Percentiles rank a stretch among this genome's conserved stretches.
Conservation (phyloP, 2,329 filamentous ascomycete species). For the Sporothrix variecibatus region DNA sequence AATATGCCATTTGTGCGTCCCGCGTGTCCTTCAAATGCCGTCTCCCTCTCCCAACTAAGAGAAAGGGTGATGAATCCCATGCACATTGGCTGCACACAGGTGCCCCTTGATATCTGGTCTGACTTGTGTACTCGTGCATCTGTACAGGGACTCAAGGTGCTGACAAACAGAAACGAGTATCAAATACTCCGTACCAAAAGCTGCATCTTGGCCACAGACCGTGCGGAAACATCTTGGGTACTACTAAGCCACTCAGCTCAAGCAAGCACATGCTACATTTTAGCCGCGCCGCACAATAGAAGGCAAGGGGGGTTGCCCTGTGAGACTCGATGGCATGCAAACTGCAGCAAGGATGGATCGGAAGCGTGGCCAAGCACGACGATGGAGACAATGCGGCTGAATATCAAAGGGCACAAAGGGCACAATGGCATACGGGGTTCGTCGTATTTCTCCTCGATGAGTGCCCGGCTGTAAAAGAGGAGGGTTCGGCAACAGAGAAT, state of each 20-base stretch:
- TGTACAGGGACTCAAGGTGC: no score
- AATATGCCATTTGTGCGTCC: constrained; percentile 17
- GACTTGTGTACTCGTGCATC: not conserved
- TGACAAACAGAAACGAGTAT: not conserved
- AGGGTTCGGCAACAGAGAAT: not conserved
- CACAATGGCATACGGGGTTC: not conserved
- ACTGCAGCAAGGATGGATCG: not conserved
- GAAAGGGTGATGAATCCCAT: no score
- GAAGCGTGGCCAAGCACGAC: not conserved
- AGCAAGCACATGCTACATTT: not conserved
- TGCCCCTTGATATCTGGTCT: not conserved
- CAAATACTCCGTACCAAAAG: not conserved
- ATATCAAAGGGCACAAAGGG: not conserved
- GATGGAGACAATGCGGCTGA: not conserved
- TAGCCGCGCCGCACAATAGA: constrained; percentile 15
- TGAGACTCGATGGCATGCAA: not conserved
- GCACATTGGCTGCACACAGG: not conserved
- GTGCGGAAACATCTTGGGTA: not conserved
- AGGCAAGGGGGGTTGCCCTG: not conserved
- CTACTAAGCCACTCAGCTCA: not conserved
- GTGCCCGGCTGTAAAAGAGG: not conserved
- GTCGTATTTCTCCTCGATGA: not conserved
- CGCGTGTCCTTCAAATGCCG: not conserved
- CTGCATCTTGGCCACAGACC: not conserved
- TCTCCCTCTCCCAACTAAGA: no score